Evolutionary conservation across 345 rosid genomes (phyloP), one percentile per base, ranked within the genome.

Genomic region (Carallia pectinifolia): DNA sequence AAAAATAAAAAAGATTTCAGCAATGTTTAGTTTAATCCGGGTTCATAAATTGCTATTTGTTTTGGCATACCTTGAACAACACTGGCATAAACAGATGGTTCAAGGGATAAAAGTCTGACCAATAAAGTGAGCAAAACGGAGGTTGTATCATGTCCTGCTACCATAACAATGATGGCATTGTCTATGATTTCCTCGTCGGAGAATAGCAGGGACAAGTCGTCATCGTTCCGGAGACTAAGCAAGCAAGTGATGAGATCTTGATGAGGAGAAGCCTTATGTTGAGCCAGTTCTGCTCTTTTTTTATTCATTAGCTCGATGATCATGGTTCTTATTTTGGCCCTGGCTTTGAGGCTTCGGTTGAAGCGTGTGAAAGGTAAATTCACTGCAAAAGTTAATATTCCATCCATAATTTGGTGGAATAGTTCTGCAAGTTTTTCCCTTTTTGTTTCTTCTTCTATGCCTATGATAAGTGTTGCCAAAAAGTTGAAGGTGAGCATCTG

Each of bases 401-500:
- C 87, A 6, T 58, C 53, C 19, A 75, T 61, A 12, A 72, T 58
- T 5, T 70, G 19, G 5, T 68, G 37, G 50, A 81, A 79, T 18
- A 8, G 65, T 7, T 58, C 17, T 37, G 59, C 39, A 10, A 79
- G 67, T 18, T 33, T 16, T 1, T 75, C 76, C 63, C 50, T 69
- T 59, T 19, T 67, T 4, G 52, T 62, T 58, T 76, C 78, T 66
- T 53, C 39, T 55, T 74, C 80, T n/a, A 79, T 12, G 39, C 87
- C 80, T 27, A 81, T 61, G 38, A 81, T 50, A 6, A 74, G 66
- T 2, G 73, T 60, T 64, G 73, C 67, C 54, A 81, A 68, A 3
- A 74, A 39, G 80, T 72, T 74, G 68, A 79, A 84, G n/a, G 85
- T 74, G 13, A 84, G 77, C 13, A 9, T 72, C 78, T 81, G 77